These are phyloP conservation scores for Neurospora hispaniola DNA, from an alignment of 495 filamentous ascomycete species.

Conservation along the genomic window DNA sequence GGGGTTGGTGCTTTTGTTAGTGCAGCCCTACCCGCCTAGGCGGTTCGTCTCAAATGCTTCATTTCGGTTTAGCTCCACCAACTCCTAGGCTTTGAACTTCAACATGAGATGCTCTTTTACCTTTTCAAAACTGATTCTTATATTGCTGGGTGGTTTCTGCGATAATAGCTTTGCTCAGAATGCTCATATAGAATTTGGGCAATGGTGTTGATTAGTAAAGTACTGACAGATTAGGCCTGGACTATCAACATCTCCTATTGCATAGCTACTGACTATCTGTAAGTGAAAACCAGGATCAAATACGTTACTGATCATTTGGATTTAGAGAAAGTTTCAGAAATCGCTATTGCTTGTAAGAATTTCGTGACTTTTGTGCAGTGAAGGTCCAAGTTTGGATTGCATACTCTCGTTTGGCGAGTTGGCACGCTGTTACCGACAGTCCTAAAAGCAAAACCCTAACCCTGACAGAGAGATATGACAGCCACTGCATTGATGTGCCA, in stretches of 20 bases:
- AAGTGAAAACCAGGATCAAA: neutral
- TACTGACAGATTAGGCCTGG: neutral
- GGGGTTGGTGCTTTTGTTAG: neutral
- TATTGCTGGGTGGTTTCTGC: too few relatives aligned
- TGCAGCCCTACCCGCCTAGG: neutral
- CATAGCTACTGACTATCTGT: neutral
- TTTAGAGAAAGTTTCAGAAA: neutral
- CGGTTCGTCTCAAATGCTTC: neutral
- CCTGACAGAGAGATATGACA: neutral
- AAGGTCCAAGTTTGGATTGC: neutral
- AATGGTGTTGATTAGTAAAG: too few relatives aligned
- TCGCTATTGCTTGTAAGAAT: neutral
- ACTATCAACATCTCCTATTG: neutral
- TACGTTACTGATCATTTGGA: neutral
- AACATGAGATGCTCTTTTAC: neutral
- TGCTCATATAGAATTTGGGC: too few relatives aligned
- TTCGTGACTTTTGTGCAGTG: neutral
- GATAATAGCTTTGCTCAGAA: neutral
- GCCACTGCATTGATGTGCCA: neutral
- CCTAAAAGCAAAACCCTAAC: neutral
- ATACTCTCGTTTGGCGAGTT: neutral
- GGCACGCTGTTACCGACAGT: too few relatives aligned
- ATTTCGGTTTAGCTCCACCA: neutral
- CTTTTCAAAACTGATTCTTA: neutral
- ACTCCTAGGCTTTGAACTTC: neutral